These are phyloP conservation scores for Penicillium paradoxum DNA, from an alignment of 495 filamentous ascomycete species.

Conservation along the genomic window DNA sequence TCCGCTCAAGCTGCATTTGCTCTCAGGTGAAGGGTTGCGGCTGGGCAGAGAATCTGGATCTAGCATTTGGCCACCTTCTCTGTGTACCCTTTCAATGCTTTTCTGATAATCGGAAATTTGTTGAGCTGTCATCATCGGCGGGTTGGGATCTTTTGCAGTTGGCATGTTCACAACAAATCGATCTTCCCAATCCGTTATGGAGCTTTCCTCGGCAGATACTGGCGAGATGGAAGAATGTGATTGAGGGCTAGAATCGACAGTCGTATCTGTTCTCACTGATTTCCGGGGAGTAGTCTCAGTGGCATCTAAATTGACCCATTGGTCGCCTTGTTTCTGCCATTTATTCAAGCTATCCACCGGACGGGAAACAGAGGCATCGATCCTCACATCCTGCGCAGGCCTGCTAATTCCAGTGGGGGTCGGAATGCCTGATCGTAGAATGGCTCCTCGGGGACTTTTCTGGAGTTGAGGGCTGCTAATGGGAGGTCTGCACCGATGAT, in stretches of 20 bases:
- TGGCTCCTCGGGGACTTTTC: constrained; percentile 18
- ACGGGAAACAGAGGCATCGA: not conserved
- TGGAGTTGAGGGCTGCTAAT: constrained; percentile 15
- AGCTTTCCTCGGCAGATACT: constrained; percentile 30
- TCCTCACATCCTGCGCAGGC: constrained; percentile 3
- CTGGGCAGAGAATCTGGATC: constrained; percentile 33
- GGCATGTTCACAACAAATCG: constrained; percentile 47
- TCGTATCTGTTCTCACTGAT: constrained; percentile 19
- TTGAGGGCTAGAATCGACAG: constrained; percentile 26
- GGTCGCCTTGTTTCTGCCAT: constrained; percentile 24
- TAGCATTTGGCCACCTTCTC: constrained; percentile 24
- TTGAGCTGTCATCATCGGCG: constrained; percentile 34
- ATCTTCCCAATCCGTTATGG: constrained; percentile 40
- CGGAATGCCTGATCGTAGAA: constrained; percentile 26
- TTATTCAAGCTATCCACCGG: constrained; percentile 17
- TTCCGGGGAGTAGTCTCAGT: constrained; percentile 16
- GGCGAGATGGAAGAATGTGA: constrained; percentile 34
- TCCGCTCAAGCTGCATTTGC: not conserved
- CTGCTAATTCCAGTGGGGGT: constrained; percentile 20
- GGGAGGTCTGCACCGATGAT: constrained; percentile 9
- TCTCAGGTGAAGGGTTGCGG: constrained; percentile 27
- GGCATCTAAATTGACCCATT: constrained; percentile 17
- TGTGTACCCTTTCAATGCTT: constrained; percentile 33
- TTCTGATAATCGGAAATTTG: constrained; percentile 41
- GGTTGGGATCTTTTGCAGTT: constrained; percentile 41